These are phyloP conservation scores for Fusarium camptoceras DNA, from an alignment of 2,329 filamentous ascomycete genomes.

Conservation along the genomic window DNA sequence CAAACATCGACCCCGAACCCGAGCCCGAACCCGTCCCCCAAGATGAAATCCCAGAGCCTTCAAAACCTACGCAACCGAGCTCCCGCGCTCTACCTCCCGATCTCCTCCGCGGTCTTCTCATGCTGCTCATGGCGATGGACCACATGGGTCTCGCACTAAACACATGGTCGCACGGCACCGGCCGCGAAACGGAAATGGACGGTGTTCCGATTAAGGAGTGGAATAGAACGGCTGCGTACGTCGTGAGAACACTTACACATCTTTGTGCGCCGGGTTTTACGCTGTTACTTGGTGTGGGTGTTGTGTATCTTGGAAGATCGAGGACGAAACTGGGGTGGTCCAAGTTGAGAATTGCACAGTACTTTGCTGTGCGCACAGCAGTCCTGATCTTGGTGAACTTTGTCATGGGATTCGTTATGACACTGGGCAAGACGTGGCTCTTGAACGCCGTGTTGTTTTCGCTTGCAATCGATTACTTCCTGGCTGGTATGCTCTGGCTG, in stretches of 20 bases:
- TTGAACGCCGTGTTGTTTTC: slow-evolving; percentile 59
- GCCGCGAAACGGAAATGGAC: slow-evolving; percentile 52
- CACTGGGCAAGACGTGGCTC: slow-evolving; percentile 55
- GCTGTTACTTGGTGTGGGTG: slow-evolving; percentile 59
- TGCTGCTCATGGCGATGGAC: slow-evolving; percentile 59
- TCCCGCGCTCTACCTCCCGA: slow-evolving; percentile 57
- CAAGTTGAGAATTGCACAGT: slow-evolving; percentile 49
- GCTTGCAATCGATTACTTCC: slow-evolving; percentile 59
- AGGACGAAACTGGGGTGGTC: slow-evolving; percentile 56
- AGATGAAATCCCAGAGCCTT: slow-evolving; percentile 17
- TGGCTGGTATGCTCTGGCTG: slow-evolving; percentile 58
- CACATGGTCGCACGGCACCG: slow-evolving; percentile 57
- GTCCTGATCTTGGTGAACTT: slow-evolving; percentile 53
- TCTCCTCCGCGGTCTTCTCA: slow-evolving; percentile 58
- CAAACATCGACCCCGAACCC: neutral
- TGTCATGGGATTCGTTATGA: slow-evolving; percentile 49
- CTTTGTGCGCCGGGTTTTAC: slow-evolving; percentile 60
- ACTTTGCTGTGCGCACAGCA: slow-evolving; percentile 53
- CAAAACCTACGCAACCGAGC: slow-evolving; percentile 35
- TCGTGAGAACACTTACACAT: slow-evolving; percentile 57
- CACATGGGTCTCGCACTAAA: slow-evolving; percentile 55
- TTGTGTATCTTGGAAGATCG: slow-evolving; percentile 59
- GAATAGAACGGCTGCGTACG: slow-evolving; percentile 54
- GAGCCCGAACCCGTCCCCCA: neutral
- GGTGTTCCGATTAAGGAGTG: slow-evolving; percentile 51